phyloP scores from a whole-genome alignment of 257 asterid genomes.

The Solanum chiquidenum region DNA sequence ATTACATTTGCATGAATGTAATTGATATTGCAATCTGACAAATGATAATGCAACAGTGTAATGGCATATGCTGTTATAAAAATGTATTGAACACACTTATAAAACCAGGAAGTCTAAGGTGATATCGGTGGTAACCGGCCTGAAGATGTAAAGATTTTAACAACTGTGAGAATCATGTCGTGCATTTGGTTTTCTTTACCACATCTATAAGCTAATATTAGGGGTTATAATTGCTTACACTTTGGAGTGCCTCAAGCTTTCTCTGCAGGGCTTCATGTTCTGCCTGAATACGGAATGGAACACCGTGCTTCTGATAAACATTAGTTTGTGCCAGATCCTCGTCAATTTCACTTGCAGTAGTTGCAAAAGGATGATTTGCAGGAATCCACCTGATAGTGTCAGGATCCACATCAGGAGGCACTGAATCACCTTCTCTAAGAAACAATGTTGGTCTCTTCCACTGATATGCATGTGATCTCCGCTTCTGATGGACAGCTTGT shows the following conservation, averaged over 20 bases:
- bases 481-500: conserved; percentile 69
- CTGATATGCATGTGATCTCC: conserved; percentile 97
- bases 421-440: conserved; percentile 87
- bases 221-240: conserved; percentile 32
- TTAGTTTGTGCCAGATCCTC: conserved; percentile 89
- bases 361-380: conserved; percentile 98
- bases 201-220: not conserved
- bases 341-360: conserved; percentile 86
- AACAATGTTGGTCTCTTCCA: conserved; percentile 97
- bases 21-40: not conserved
- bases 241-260: conserved; percentile 91
- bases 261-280: conserved; percentile 97
- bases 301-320: conserved; percentile 91
- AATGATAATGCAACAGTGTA: not conserved
- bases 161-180: not conserved
- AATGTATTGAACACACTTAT: not conserved
- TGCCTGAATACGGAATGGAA: conserved; percentile 90
- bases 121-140: not conserved
- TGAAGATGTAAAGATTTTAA: not conserved
- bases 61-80: not conserved
- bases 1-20: not conserved
- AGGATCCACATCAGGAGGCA: conserved; percentile 98
- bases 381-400: conserved; percentile 98
- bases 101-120: not conserved
- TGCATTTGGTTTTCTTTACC: not conserved